Evolutionary conservation across 2,329 filamentous ascomycete genomes (phyloP).

Genomic region (Ophiostoma piceae): DNA sequence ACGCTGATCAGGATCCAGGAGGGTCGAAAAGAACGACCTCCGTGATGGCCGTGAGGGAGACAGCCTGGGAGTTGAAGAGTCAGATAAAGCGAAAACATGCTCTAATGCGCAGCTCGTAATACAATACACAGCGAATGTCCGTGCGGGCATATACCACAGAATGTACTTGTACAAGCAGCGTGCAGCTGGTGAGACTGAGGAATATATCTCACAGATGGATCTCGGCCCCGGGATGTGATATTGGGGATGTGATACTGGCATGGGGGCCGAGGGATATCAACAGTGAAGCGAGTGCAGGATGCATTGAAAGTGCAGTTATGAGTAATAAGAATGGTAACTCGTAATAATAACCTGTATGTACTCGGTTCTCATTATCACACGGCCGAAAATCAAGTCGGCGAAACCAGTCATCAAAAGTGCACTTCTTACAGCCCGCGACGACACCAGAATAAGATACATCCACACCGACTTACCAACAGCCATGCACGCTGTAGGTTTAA

Average conservation of each 20-base stretch:
- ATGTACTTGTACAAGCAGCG: not conserved
- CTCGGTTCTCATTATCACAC: too few species aligned
- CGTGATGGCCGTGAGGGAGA: too few species aligned
- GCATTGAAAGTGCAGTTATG: not conserved
- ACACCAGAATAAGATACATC: not conserved
- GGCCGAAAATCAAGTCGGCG: not conserved
- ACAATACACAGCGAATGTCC: not conserved
- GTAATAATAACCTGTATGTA: not conserved
- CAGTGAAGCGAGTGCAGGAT: not conserved
- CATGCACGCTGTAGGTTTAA: not conserved
- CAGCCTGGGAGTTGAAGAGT: too few species aligned
- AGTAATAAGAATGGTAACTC: not conserved
- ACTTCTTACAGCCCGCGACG: too few species aligned
- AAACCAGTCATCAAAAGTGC: not conserved
- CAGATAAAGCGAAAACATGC: not conserved
- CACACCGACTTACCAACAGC: not conserved
- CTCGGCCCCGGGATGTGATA: not conserved
- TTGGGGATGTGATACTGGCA: not conserved
- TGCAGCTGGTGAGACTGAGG: not conserved
- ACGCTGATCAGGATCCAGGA: not conserved
- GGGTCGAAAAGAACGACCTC: not conserved
- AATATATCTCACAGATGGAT: conserved; percentile 8
- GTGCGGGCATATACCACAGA: not conserved
- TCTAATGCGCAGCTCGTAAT: not conserved
- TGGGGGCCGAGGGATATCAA: not conserved